Evolutionary conservation across 306 rosid species (phyloP).

Genomic region (Ochetophila trinervis): DNA sequence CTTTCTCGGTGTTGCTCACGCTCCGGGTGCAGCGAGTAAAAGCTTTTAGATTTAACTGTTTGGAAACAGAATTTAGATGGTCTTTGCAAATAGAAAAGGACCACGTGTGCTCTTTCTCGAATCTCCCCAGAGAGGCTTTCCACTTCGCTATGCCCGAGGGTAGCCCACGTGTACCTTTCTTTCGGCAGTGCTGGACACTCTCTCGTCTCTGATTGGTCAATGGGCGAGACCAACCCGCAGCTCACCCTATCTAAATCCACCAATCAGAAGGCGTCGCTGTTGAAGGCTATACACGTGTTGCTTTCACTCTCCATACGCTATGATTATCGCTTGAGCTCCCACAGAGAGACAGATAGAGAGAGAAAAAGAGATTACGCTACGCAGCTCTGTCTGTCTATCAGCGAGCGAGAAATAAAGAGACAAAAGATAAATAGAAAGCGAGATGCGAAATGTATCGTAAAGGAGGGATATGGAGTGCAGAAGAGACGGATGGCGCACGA

Average conservation of each 20-base stretch:
- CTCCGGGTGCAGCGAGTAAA: fast-evolving
- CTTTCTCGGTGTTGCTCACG: not conserved
- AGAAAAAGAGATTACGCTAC: constrained; percentile 3
- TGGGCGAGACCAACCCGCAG: constrained; percentile 24
- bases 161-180: constrained; percentile 40
- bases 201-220: constrained; percentile 19
- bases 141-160: constrained; percentile 22
- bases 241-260: not conserved
- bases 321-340: constrained; percentile 7
- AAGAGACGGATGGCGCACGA: constrained; percentile 17
- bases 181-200: constrained; percentile 50
- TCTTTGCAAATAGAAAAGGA: constrained; percentile 17
- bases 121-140: constrained; percentile 16
- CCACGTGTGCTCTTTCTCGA: constrained; percentile 42
- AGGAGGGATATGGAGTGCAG: constrained; percentile 25
- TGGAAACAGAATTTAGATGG: constrained; percentile 3
- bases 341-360: constrained; percentile 1
- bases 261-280: constrained; percentile 24
- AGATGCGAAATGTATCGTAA: not conserved
- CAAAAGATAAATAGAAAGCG: constrained; percentile 2
- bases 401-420: not conserved
- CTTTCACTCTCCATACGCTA: constrained; percentile 14
- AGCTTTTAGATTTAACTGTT: fast-evolving
- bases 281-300: constrained; percentile 30
- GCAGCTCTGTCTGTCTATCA: too few species aligned